Percentiles rank a stretch among this genome's conserved stretches.
These are phyloP conservation scores for Mycena galopus DNA, from an alignment of 768 basidiomycete genomes.

Conservation along the genomic window DNA sequence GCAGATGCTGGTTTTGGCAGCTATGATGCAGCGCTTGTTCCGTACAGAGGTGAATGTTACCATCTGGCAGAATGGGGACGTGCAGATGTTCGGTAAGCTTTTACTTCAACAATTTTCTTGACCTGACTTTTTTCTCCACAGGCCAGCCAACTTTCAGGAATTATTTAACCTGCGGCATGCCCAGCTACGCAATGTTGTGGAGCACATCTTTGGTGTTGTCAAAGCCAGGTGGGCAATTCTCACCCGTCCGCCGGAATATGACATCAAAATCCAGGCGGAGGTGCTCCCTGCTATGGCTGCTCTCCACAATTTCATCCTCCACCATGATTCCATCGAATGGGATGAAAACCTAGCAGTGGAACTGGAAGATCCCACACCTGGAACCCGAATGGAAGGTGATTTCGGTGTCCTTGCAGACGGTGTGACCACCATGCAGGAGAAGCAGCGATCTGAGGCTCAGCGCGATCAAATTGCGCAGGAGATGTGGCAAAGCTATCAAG, in stretches of 20 bases:
- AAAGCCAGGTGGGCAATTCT: not conserved
- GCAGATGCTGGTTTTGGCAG: no score
- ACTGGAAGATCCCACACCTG: not conserved
- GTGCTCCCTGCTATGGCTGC: not conserved
- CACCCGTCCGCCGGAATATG: not conserved
- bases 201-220: no score
- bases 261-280: not conserved
- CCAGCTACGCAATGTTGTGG: no score
- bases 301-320: no score
- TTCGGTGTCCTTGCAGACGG: no score
- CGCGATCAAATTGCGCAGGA: no score
- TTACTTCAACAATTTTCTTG: not conserved
- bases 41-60: not conserved
- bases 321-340: not conserved
- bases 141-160: not conserved
- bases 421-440: no score
- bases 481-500: no score
- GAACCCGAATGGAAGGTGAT: no score
- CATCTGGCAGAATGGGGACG: not conserved
- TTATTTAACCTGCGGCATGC: not conserved
- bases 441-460: no score
- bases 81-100: not conserved
- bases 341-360: not conserved
- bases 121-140: not conserved
- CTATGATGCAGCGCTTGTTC: no score